Evolutionary conservation across 208 protist species (phyloP).

Genomic region (Crithidia expoeki): DNA sequence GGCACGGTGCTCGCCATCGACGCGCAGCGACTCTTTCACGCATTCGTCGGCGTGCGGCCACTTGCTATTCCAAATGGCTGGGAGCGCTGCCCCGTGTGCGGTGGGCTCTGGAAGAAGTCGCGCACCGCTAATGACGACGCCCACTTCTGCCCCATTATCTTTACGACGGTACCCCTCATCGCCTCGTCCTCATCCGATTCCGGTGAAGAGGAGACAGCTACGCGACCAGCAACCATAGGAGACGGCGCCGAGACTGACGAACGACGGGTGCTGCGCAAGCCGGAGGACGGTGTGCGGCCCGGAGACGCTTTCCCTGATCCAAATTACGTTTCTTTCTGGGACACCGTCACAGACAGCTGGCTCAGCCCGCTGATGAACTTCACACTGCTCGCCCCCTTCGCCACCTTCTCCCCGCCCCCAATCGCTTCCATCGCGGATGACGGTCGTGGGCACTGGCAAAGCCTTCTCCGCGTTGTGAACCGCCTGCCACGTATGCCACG

Average conservation of each 20-base stretch:
- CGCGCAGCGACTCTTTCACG: constrained; percentile 69
- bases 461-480: constrained; percentile 38
- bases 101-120: constrained; percentile 45
- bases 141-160: constrained; percentile 35
- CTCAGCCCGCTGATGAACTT: constrained; percentile 72
- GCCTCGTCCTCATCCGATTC: constrained; percentile 21
- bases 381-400: constrained; percentile 48
- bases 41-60: constrained; percentile 59
- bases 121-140: constrained; percentile 14
- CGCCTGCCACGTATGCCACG: constrained; percentile 59
- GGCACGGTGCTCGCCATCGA: constrained; percentile 44
- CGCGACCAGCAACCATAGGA: background rate
- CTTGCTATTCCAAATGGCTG: constrained; percentile 61
- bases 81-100: constrained; percentile 69
- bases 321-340: constrained; percentile 41
- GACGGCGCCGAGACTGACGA: background rate
- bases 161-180: constrained; percentile 13
- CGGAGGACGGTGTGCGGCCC: constrained; percentile 31
- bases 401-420: constrained; percentile 43
- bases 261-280: constrained; percentile 3
- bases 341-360: constrained; percentile 63
- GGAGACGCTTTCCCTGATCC: constrained; percentile 64
- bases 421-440: constrained; percentile 39
- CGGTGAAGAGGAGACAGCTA: constrained; percentile 1
- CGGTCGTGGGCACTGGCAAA: constrained; percentile 38